These are phyloP conservation scores for Carex scoparia DNA, from an alignment of 176 grass and related monocot genomes.

Conservation along the genomic window DNA sequence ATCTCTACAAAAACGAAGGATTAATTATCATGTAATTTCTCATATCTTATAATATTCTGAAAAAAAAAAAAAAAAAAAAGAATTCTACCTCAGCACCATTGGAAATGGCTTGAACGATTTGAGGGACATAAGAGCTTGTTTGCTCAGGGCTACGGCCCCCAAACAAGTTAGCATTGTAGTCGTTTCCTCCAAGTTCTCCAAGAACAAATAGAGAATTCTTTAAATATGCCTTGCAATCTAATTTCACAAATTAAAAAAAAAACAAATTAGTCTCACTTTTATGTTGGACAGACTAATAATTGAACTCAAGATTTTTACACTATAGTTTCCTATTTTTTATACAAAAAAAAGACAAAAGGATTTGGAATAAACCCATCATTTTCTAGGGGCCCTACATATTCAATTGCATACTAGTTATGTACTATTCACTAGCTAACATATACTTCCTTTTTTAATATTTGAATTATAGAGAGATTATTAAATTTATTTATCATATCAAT, in stretches of 20 bases:
- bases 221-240: slow-evolving; percentile 74
- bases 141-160: slow-evolving; percentile 47
- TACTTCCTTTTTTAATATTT: not conserved
- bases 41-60: too few species aligned
- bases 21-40: not conserved
- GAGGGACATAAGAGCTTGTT: slow-evolving; percentile 30
- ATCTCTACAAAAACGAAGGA: not conserved
- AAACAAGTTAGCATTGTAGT: slow-evolving; percentile 88
- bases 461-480: too few species aligned
- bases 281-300: not conserved
- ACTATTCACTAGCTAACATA: not conserved
- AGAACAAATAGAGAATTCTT: slow-evolving; percentile 66
- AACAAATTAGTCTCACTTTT: not conserved
- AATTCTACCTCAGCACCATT: slow-evolving; percentile 51
- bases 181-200: slow-evolving; percentile 88
- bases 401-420: not conserved
- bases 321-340: not conserved
- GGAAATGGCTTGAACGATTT: slow-evolving; percentile 51
- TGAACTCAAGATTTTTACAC: not conserved
- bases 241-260: not conserved
- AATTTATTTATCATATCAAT: not conserved
- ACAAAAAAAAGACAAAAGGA: not conserved
- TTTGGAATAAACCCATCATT: not conserved
- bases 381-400: not conserved
- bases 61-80: not conserved